Percentiles rank a stretch among this genome's conserved stretches.
phyloP scores from a whole-genome alignment of 768 basidiomycete genomes.

The Collybia mongolica region DNA sequence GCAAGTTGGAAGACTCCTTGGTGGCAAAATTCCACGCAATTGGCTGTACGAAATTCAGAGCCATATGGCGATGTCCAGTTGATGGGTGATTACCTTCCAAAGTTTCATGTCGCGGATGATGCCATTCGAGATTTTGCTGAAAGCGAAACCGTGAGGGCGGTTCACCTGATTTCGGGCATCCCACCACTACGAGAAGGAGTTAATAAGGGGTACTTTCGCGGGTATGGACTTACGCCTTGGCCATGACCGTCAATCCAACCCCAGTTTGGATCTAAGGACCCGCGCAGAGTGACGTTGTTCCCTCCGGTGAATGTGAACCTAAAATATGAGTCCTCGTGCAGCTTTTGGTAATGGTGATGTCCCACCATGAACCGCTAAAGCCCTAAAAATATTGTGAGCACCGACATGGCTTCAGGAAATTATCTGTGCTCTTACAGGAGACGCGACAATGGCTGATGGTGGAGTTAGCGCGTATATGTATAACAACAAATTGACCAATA shows the following conservation, averaged over 20 bases:
- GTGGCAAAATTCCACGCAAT: slow-evolving; percentile 61
- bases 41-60: slow-evolving; percentile 32
- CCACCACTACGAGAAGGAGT: slow-evolving; percentile 48
- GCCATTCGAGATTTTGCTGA: slow-evolving; percentile 51
- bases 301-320: slow-evolving; percentile 59
- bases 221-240: slow-evolving; percentile 36
- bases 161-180: slow-evolving; percentile 49
- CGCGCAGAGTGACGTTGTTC: slow-evolving; percentile 56
- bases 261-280: slow-evolving; percentile 53
- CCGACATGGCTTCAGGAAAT: not conserved
- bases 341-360: not conserved
- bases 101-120: slow-evolving; percentile 59
- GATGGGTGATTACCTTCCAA: slow-evolving; percentile 36
- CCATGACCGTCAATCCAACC: slow-evolving; percentile 69
- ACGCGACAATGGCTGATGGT: slow-evolving; percentile 37
- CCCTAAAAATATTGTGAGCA: slow-evolving; percentile 21
- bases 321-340: not conserved
- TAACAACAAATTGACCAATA: not conserved
- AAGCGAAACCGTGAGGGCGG: slow-evolving; percentile 54
- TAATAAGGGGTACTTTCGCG: not conserved
- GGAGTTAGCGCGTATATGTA: too few species aligned
- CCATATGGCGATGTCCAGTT: not conserved
- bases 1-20: slow-evolving; percentile 45
- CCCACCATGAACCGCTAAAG: slow-evolving; percentile 47
- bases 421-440: slow-evolving; percentile 33